phyloP scores from a whole-genome alignment of 176 grass and related monocot species.

The bread wheat (Triticum aestivum) region IWGSC_CS_RefSeq_v2.1 NC_057794.1:101737837-101738336 shows the following conservation, averaged over 20 bases:
- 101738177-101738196: no score
- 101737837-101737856: no score
- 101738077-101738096: not conserved
- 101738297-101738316: not conserved
- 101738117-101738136: not conserved
- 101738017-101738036: no score
- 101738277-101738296: not conserved
- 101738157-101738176: no score
- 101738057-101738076: not conserved
- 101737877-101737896: no score
- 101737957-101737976: not conserved
- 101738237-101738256: no score
- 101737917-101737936: not conserved
- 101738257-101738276: not conserved
- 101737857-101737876: no score
- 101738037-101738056: not conserved
- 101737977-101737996: not conserved
- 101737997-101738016: not conserved
- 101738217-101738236: no score
- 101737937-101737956: not conserved
- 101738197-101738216: no score
- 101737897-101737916: no score
- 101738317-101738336: not conserved
- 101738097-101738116: not conserved
- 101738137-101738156: not conserved